Percentiles rank a stretch among this genome's conserved stretches.
Evolutionary conservation across 176 grass and related monocot species (phyloP).

Genomic region (Triticum timopheevii): DNA sequence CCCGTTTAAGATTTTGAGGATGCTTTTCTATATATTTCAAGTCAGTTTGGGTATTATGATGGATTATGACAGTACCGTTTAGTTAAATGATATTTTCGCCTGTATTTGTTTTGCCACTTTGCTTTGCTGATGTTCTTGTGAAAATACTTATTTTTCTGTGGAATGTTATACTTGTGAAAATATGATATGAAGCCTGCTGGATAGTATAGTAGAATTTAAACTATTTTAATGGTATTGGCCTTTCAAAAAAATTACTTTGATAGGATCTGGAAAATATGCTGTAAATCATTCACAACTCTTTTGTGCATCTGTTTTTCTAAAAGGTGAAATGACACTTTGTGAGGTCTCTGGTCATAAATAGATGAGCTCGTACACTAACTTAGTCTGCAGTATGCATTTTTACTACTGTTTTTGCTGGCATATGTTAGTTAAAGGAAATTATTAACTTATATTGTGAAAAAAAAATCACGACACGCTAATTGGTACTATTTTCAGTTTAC

Average conservation of each 20-base stretch:
- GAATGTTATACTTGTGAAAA: background rate
- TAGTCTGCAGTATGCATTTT: background rate
- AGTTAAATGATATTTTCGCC: background rate
- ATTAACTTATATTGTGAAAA: background rate
- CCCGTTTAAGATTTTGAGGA: background rate
- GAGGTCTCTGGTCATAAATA: background rate
- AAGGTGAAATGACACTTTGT: background rate
- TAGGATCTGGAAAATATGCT: background rate
- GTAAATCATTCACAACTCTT: background rate
- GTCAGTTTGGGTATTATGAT: background rate
- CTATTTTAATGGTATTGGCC: background rate
- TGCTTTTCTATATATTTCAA: background rate
- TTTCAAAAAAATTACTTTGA: background rate
- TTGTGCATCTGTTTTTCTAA: background rate
- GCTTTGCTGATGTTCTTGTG: background rate
- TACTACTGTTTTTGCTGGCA: background rate
- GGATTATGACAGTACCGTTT: background rate
- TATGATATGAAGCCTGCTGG: background rate
- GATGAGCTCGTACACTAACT: background rate
- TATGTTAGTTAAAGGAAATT: background rate
- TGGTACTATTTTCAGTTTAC: background rate
- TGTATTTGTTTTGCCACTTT: background rate
- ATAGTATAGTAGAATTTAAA: background rate
- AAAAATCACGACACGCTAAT: background rate
- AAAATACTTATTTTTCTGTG: no score